Conservation (phyloP, 306 rosid species). For the Castanopsis chinensis region DNA sequence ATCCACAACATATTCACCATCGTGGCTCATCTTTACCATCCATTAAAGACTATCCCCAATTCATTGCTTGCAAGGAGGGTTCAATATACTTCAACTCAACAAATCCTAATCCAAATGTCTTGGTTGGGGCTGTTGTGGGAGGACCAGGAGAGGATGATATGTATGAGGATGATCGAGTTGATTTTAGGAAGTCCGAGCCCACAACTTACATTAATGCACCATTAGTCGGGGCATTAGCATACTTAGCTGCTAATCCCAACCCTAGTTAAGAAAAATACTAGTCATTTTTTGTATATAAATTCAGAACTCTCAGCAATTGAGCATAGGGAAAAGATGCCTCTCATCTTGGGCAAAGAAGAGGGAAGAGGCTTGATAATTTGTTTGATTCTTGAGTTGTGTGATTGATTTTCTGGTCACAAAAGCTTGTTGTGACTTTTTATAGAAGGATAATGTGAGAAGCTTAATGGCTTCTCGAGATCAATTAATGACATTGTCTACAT, state of each 20-base stretch:
- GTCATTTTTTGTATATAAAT: constrained; percentile 23
- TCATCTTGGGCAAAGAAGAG: constrained; percentile 60
- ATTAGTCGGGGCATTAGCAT: constrained; percentile 79
- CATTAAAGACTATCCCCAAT: constrained; percentile 68
- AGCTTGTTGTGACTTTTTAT: constrained; percentile 25
- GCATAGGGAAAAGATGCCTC: constrained; percentile 43
- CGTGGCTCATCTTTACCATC: constrained; percentile 87
- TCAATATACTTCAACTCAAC: constrained; percentile 68
- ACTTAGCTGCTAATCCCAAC: constrained; percentile 63
- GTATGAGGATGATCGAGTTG: constrained; percentile 69
- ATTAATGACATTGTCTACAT: constrained; percentile 20
- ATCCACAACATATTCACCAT: constrained; percentile 77
- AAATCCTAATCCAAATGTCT: constrained; percentile 68
- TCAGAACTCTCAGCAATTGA: background rate
- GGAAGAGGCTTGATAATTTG: constrained; percentile 56
- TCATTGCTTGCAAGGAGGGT: constrained; percentile 78
- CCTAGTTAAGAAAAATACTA: constrained; percentile 18
- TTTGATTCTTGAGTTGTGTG: constrained; percentile 19
- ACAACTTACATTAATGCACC: constrained; percentile 97
- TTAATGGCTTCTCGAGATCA: background rate
- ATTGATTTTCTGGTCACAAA: constrained; percentile 35
- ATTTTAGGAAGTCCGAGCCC: constrained; percentile 76
- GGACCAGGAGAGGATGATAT: constrained; percentile 80
- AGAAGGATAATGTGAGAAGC: background rate
- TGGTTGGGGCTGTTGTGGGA: constrained; percentile 84